A percentile compares a stretch with the other conserved stretches of the same genome.
These are phyloP conservation scores for Takashimella koratensis DNA, from an alignment of 1,284 basidiomycete genomes.

Conservation along the genomic window DNA sequence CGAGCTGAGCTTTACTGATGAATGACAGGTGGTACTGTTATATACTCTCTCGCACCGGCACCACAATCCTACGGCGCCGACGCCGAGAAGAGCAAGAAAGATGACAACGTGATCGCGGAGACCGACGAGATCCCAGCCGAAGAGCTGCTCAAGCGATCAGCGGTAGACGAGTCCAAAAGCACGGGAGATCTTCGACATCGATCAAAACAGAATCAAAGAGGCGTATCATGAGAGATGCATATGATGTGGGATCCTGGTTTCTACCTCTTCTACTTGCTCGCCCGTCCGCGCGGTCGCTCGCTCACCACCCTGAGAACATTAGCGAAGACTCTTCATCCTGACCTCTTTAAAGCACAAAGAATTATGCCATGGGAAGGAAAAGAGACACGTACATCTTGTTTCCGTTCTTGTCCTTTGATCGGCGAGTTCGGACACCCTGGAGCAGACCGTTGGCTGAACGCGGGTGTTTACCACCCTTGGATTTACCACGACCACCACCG, in stretches of 20 bases:
- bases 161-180: neutral
- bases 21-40: neutral
- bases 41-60: neutral
- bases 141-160: neutral
- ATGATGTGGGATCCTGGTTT: neutral
- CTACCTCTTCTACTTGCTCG: constrained; percentile 12
- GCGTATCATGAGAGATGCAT: neutral
- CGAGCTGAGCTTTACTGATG: no score
- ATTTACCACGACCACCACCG: constrained; percentile 96
- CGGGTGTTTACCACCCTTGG: constrained; percentile 91
- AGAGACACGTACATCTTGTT: constrained; percentile 79
- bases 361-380: no score
- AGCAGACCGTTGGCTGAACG: constrained; percentile 88
- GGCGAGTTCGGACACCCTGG: constrained; percentile 87
- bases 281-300: constrained; percentile 76
- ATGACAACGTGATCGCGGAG: neutral
- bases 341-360: neutral
- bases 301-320: constrained; percentile 61
- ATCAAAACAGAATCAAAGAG: neutral
- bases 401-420: constrained; percentile 83
- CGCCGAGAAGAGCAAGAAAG: neutral
- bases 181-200: neutral
- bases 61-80: neutral
- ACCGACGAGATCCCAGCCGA: neutral
- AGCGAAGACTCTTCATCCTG: no score